Conservation (phyloP, 768 basidiomycete genomes). For the Rhizopogon salebrosus region DNA sequence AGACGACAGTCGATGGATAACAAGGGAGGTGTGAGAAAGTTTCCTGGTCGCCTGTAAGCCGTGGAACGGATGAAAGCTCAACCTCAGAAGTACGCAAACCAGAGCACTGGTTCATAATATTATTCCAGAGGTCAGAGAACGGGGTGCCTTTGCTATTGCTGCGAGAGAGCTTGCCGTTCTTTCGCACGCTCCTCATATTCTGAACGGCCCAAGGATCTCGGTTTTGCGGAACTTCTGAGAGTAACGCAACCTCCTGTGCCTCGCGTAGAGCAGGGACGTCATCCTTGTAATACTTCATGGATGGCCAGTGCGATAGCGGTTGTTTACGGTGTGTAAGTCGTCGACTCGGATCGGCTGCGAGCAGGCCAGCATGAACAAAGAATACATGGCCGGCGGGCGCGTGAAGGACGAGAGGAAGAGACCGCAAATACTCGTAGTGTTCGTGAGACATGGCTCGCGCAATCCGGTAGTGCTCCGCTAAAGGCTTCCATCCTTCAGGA, state of each 20-base stretch:
- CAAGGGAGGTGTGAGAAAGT: constrained; percentile 44
- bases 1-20: constrained; percentile 72
- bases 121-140: constrained; percentile 76
- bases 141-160: constrained; percentile 47
- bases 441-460: constrained; percentile 60
- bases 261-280: constrained; percentile 34
- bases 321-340: constrained; percentile 48
- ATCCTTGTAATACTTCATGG: constrained; percentile 20
- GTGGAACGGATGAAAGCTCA: neutral
- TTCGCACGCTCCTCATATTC: constrained; percentile 33
- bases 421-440: constrained; percentile 68
- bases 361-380: constrained; percentile 80
- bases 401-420: constrained; percentile 72
- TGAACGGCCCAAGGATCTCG: constrained; percentile 65
- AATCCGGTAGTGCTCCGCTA: constrained; percentile 71
- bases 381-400: constrained; percentile 70
- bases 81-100: constrained; percentile 34
- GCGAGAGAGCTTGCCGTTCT: constrained; percentile 29
- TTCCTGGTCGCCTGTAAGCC: neutral
- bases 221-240: constrained; percentile 72
- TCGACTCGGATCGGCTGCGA: constrained; percentile 64
- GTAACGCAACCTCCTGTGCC: constrained; percentile 64
- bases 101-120: constrained; percentile 51
- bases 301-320: constrained; percentile 65
- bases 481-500: constrained; percentile 69